These are phyloP conservation scores for Lasiosphaeris hirsuta DNA, from an alignment of 495 filamentous ascomycete species.

Conservation along the genomic window DNA sequence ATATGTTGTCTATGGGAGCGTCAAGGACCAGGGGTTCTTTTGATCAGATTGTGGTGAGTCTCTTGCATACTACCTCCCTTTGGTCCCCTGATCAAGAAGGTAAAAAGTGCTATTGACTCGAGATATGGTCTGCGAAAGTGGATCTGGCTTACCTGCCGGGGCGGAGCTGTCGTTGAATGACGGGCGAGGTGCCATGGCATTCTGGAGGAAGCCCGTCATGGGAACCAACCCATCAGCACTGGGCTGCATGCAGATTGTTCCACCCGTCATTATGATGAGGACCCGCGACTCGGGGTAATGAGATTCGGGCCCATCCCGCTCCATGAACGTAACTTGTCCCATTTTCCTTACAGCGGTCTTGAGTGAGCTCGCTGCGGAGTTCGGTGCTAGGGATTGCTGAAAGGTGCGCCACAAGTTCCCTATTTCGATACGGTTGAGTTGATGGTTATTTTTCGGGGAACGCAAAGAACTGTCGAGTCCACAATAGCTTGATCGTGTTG, in stretches of 20 bases:
- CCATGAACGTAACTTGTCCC: slow-evolving; percentile 24
- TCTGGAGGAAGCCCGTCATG: slow-evolving; percentile 76
- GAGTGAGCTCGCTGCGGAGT: too few species aligned
- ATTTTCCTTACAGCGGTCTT: slow-evolving; percentile 13
- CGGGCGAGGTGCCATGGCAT: slow-evolving; percentile 76
- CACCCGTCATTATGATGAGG: slow-evolving; percentile 89
- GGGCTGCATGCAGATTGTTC: slow-evolving; percentile 91
- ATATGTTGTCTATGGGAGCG: not conserved
- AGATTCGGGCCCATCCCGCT: slow-evolving; percentile 24
- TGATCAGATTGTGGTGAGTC: too few species aligned
- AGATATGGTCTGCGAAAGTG: too few species aligned
- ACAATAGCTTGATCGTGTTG: too few species aligned
- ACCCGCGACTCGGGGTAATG: slow-evolving; percentile 69
- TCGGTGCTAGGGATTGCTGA: not conserved
- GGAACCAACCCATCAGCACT: slow-evolving; percentile 65
- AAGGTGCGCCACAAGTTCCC: not conserved
- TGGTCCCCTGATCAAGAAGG: too few species aligned
- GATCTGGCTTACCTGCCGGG: slow-evolving; percentile 15
- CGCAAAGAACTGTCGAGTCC: not conserved
- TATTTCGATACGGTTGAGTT: not conserved
- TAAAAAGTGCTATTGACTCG: too few species aligned
- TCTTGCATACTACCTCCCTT: too few species aligned
- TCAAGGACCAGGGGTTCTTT: too few species aligned
- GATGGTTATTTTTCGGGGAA: too few species aligned
- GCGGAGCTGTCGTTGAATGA: slow-evolving; percentile 83